phyloP scores from a whole-genome alignment of 208 protist species.

The Polymyxa betae region DNA sequence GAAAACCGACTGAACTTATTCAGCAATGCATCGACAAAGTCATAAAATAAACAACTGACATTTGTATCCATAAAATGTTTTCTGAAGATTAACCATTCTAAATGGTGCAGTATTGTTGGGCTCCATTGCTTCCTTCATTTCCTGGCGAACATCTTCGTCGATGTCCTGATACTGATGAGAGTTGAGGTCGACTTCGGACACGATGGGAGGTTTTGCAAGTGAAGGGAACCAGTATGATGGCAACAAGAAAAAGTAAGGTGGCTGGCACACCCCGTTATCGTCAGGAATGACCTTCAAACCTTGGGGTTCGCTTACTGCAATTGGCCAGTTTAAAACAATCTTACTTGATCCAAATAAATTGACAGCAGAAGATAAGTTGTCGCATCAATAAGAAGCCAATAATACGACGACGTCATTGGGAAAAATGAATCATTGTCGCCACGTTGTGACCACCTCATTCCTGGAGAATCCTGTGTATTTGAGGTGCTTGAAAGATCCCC shows the following conservation, averaged over 20 bases:
- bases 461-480: not conserved
- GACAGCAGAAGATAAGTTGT: not conserved
- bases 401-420: not conserved
- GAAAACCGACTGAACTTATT: not conserved
- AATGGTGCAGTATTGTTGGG: not conserved
- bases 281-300: not conserved
- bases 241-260: not conserved
- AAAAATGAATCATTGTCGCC: not conserved
- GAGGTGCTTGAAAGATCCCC: not conserved
- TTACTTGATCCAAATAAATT: not conserved
- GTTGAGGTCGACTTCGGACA: not conserved
- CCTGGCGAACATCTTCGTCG: not conserved
- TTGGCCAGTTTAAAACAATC: not conserved
- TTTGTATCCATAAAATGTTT: not conserved
- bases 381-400: not conserved
- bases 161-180: not conserved
- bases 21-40: not conserved
- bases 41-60: not conserved
- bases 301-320: not conserved
- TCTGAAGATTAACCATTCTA: not conserved
- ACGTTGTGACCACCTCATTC: not conserved
- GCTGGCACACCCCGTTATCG: not conserved
- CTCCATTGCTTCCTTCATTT: not conserved
- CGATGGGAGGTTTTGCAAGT: not conserved
- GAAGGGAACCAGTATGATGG: not conserved